phyloP scores from a whole-genome alignment of 345 rosid genomes.

The Syzygium aqueum region DNA sequence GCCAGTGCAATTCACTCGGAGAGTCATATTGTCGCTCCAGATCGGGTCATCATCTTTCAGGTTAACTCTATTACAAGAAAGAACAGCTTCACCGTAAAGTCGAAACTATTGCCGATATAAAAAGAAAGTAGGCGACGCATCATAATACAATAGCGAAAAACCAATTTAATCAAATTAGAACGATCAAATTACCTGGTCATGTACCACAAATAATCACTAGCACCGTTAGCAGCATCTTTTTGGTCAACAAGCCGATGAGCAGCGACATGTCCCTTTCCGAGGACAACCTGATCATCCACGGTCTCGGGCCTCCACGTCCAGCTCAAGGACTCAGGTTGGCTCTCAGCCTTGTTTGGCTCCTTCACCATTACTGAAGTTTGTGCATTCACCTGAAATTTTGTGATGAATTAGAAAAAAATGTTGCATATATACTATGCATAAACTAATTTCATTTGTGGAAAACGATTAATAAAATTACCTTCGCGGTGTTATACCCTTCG shows the following conservation, averaged over 20 bases:
- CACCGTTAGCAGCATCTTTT: constrained; percentile 36
- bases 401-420: background rate
- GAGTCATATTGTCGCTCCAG: constrained; percentile 32
- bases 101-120: too few species aligned
- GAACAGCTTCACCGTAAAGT: background rate
- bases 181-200: constrained; percentile 44
- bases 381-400: constrained; percentile 19
- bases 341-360: constrained; percentile 15
- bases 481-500: constrained; percentile 59
- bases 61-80: constrained; percentile 11
- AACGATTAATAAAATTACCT: constrained; percentile 10
- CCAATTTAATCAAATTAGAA: background rate
- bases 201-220: constrained; percentile 61
- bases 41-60: constrained; percentile 30
- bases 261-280: constrained; percentile 24
- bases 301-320: constrained; percentile 66
- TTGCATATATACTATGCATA: background rate
- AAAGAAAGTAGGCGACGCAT: too few species aligned
- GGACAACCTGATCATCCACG: constrained; percentile 4
- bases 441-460: background rate
- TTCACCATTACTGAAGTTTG: constrained; percentile 43
- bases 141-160: too few species aligned
- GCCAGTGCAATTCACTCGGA: constrained; percentile 37
- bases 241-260: constrained; percentile 38
- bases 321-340: constrained; percentile 17